Evolutionary conservation across 306 rosid species (phyloP).

Genomic region (Trichosanthes truncata): DNA sequence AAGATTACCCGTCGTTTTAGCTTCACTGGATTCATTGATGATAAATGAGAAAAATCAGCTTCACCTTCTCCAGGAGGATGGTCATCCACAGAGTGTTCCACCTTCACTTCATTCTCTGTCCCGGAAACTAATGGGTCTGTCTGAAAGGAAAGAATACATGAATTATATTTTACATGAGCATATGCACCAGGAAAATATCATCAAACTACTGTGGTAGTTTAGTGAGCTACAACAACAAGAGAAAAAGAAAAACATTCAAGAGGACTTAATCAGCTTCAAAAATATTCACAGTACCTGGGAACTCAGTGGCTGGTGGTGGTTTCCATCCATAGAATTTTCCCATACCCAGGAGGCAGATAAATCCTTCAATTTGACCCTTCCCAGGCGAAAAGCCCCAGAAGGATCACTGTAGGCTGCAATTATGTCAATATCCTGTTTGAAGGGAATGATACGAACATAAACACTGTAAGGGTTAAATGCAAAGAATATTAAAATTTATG

Average conservation of each 20-base stretch:
- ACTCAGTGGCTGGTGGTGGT: constrained; percentile 33
- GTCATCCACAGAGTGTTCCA: constrained; percentile 28
- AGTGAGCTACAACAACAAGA: neutral
- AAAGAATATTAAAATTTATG: constrained; percentile 7
- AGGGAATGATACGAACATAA: constrained; percentile 20
- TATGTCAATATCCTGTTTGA: constrained; percentile 68
- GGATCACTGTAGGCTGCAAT: constrained; percentile 65
- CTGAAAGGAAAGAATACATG: constrained; percentile 28
- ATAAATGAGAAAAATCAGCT: constrained; percentile 24
- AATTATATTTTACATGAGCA: constrained; percentile 17
- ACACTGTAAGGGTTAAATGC: constrained; percentile 11
- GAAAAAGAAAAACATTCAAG: neutral
- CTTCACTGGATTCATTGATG: constrained; percentile 68
- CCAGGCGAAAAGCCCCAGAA: constrained; percentile 52
- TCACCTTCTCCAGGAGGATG: constrained; percentile 38
- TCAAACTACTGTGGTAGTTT: constrained; percentile 7
- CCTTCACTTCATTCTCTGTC: constrained; percentile 28
- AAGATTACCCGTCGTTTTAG: constrained; percentile 63
- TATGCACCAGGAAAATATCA: constrained; percentile 4
- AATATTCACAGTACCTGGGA: constrained; percentile 41
- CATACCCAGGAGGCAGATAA: constrained; percentile 86
- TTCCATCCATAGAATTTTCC: constrained; percentile 57
- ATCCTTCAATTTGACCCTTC: constrained; percentile 69
- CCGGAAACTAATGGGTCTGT: constrained; percentile 33
- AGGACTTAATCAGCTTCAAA: neutral